Evolutionary conservation across 2,329 filamentous ascomycete species (phyloP), one percentile per base, ranked within the genome.

Genomic region (Fusarium coffeatum): DNA sequence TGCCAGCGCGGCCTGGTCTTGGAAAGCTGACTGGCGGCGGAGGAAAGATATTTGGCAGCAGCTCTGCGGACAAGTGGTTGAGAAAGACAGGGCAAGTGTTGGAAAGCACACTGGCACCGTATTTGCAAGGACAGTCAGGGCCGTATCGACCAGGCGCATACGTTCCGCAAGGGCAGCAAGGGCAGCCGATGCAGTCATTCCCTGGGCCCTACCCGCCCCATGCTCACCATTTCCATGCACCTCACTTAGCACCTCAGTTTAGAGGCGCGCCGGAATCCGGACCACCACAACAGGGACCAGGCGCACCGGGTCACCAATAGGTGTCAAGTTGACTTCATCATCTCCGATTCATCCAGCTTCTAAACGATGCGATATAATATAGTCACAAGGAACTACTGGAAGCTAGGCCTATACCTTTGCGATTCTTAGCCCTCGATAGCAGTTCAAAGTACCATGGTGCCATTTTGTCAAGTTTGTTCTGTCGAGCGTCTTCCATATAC

Each of bases 1-100:
- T 71, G 43, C 68, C 68, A 22, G 55, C 74, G 28, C 64, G 66
- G 13, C 73, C 69, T 22, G 58, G 61, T 5, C 45, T 70, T 13
- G 68, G 71, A 4, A 76, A 74, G 32, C 18, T 65, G 46, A 32
- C 63, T 40, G 63, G 61, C n/a, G 55, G 63, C 2, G 53, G 70
- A 6, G 68, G 72, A 7, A 76, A 74, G 47, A 67, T 80, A 16
- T 78, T 81, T 48, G 76, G 78, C 27, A 75, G 76, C 60, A 75
- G 74, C 34, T 78, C 78, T 20, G 79, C 78, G 3, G 74, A 77
- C 59, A 79, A 77, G 56, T 80, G 78, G 75, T 51, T 80, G 15
- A 77, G 75, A 53, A 81, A 78, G 72, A 80, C 79, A 27, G 76
- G 76, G 25, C 74, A 78, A 47, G 76, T 74, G 15, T 64, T 81